Base-by-base conservation (phyloP, 2,329 filamentous ascomycete species). In the Myriangium duriaei region DNA sequence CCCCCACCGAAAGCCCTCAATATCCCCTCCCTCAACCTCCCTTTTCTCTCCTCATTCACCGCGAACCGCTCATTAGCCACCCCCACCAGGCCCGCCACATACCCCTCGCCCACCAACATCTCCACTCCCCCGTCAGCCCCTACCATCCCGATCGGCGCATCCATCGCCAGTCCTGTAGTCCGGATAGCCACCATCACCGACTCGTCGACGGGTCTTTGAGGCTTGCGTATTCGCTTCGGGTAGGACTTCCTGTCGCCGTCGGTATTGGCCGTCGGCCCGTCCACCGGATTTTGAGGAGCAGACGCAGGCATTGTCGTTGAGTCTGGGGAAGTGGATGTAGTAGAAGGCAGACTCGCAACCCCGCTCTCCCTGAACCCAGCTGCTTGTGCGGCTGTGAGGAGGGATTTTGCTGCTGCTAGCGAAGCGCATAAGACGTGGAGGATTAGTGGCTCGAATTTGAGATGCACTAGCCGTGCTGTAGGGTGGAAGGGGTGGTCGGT, bases 391-490 rank as follows among this genome's bases (percentile, higher is more conserved):
- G 81, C 82, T 9, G 76, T 69, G 11, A 94, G 70, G 12, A 92
- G 67, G 6, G 72, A 66, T 47, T 93, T 81, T 3, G 88, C 85
- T 49, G 88, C 74, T 10, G 71, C 60, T 0, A 77, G 66, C 0
- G 83, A 88, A 11, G 85, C 75, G 4, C 84, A 77, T 50, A 93
- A 71, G 30, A 96, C 69, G 49, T 96, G 88, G 1, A 96, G 72
- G 48, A 95, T 94, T 87, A 95, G 86, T 4, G 87, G 85, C 57
- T 95, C 87, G 53, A 92, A 95, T 59, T 93, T 91, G 62, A 94
- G 82, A 58, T 88, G 84, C 35, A 94, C 67, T 12, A 19, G 29
- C 14, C 26, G 35, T 9, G 17, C 21, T 21, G 26, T 24, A 28
- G 16, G 37, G 6, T 18, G 24, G 11, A 35, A 28, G 6, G 21